Percentiles rank a stretch among this genome's conserved stretches.
These are phyloP conservation scores for Chrysoporthe puriensis DNA, from an alignment of 2,329 filamentous ascomycete genomes.

Conservation along the genomic window DNA sequence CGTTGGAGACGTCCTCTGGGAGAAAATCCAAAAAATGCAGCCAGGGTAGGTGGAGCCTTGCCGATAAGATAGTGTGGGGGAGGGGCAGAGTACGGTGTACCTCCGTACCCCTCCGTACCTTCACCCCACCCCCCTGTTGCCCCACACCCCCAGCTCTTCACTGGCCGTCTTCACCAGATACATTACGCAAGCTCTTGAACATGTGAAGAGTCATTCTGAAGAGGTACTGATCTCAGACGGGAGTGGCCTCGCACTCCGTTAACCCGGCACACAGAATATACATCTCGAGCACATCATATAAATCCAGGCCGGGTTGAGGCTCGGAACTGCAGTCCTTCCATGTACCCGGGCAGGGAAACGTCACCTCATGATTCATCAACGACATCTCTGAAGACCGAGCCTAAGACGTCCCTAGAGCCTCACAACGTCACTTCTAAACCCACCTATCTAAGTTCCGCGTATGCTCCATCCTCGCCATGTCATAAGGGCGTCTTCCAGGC, in stretches of 20 bases:
- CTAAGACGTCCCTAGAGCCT: slow-evolving; percentile 9
- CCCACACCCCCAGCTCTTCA: neutral
- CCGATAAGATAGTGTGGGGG: slow-evolving; percentile 20
- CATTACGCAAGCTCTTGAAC: neutral
- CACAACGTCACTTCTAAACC: slow-evolving; percentile 3
- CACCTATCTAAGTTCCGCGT: neutral
- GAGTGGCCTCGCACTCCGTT: too few relatives aligned
- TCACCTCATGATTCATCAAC: slow-evolving; percentile 18
- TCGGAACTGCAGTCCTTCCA: neutral
- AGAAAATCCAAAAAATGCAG: slow-evolving; percentile 5
- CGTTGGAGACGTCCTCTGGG: neutral
- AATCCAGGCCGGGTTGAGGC: neutral
- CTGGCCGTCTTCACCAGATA: neutral
- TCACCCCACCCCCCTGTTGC: neutral
- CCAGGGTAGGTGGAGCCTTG: neutral
- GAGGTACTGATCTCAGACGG: too few relatives aligned
- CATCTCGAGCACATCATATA: neutral
- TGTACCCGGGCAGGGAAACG: neutral
- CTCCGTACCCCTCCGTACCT: neutral
- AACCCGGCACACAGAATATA: too few relatives aligned
- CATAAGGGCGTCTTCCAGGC: neutral
- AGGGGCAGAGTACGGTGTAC: slow-evolving; percentile 5
- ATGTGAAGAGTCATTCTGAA: neutral
- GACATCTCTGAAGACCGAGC: neutral
- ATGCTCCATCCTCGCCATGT: neutral